A percentile compares a stretch with the other conserved stretches of the same genome.
These are phyloP conservation scores for Monilinia fructicola DNA, from an alignment of 2,329 filamentous ascomycete species.

Conservation along the genomic window DNA sequence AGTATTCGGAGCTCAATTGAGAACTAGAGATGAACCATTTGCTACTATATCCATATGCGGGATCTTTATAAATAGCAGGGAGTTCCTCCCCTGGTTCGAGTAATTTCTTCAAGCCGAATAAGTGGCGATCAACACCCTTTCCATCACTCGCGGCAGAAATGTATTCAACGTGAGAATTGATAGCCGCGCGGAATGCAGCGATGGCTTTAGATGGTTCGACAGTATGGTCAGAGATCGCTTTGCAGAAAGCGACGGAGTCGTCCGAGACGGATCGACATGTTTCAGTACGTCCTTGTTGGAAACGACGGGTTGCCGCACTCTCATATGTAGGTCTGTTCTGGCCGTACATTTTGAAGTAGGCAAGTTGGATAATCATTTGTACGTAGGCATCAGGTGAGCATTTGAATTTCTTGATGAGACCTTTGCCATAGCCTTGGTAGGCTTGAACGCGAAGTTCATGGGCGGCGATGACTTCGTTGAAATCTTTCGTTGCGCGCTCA, in stretches of 20 bases:
- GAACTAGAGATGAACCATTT: slow-evolving; percentile 89
- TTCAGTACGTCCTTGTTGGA: slow-evolving; percentile 94
- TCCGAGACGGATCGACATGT: slow-evolving; percentile 92
- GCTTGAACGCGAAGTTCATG: slow-evolving; percentile 93
- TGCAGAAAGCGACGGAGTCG: slow-evolving; percentile 87
- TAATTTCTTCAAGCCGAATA: slow-evolving; percentile 96
- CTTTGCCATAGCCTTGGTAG: slow-evolving; percentile 97
- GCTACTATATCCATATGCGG: slow-evolving; percentile 77
- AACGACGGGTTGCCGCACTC: slow-evolving; percentile 89
- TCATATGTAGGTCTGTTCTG: slow-evolving; percentile 97
- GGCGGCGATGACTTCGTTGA: slow-evolving; percentile 74
- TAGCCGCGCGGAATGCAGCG: slow-evolving; percentile 76
- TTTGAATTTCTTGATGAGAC: slow-evolving; percentile 98
- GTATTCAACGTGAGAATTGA: slow-evolving; percentile 83
- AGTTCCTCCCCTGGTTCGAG: slow-evolving; percentile 76
- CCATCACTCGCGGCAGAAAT: slow-evolving; percentile 87
- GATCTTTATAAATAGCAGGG: slow-evolving; percentile 82
- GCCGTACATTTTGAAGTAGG: slow-evolving; percentile 99
- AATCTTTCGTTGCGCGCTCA: slow-evolving; percentile 74
- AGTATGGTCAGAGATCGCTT: slow-evolving; percentile 72
- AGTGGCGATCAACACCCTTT: slow-evolving; percentile 89
- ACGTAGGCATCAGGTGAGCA: slow-evolving; percentile 97
- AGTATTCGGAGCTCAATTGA: slow-evolving; percentile 93
- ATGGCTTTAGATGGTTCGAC: slow-evolving; percentile 64
- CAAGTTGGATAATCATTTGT: slow-evolving; percentile 97